These are phyloP conservation scores for Malus domestica DNA, from an alignment of 306 rosid genomes.

Conservation along the genomic window DNA sequence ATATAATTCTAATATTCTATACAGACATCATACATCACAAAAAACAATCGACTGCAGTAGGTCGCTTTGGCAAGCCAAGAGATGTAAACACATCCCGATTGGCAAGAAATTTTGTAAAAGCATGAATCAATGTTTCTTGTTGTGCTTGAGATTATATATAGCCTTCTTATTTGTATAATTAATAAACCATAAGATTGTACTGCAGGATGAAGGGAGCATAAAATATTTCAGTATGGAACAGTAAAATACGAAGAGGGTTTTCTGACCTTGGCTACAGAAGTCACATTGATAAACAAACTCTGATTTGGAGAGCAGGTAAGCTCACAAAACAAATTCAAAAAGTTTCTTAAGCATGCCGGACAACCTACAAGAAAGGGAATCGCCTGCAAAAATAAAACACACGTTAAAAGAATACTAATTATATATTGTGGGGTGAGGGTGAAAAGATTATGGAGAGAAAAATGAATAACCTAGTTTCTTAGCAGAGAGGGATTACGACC, in stretches of 20 bases:
- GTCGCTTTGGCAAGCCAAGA: not conserved
- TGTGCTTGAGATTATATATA: not conserved
- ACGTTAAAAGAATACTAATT: not conserved
- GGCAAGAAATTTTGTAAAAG: not conserved
- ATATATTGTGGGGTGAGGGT: not conserved
- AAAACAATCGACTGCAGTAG: not conserved
- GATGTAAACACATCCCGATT: not conserved
- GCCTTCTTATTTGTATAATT: not conserved
- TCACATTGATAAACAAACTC: conserved; percentile 93
- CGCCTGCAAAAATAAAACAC: conserved; percentile 56
- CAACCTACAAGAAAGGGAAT: conserved; percentile 97
- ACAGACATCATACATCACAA: not conserved
- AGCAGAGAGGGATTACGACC: not conserved
- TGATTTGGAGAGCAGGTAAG: conserved; percentile 95
- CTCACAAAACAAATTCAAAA: conserved; percentile 94
- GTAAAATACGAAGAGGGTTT: conserved; percentile 3
- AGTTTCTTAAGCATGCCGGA: conserved; percentile 97
- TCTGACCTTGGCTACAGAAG: conserved; percentile 66
- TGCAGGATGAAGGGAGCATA: not conserved
- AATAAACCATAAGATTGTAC: not conserved
- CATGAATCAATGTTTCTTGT: not conserved
- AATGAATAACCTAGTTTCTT: not conserved
- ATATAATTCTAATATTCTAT: not conserved
- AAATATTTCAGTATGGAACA: not conserved
- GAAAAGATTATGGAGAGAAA: not conserved